These are phyloP conservation scores for Parmales sp. DNA, from an alignment of 108 stramenopile genomes.

Conservation along the genomic window DNA sequence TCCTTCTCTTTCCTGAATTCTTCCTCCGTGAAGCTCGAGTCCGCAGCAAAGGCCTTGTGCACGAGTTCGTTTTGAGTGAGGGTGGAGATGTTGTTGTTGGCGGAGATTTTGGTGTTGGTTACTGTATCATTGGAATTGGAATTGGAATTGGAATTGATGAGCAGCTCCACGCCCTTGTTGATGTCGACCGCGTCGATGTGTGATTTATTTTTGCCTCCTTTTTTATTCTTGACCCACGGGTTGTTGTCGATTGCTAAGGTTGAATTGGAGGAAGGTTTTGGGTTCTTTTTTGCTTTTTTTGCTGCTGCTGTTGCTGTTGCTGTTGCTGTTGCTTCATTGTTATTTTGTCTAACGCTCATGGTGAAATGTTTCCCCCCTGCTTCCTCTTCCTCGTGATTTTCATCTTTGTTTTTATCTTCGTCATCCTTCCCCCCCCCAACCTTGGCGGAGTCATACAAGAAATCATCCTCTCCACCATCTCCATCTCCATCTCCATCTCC, in stretches of 20 bases:
- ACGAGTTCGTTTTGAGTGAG: constrained; percentile 81
- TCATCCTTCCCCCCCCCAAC: constrained; percentile 27
- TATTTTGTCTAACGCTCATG: not conserved
- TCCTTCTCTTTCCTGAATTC: constrained; percentile 87
- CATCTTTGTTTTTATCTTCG: constrained; percentile 4
- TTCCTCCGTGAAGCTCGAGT: constrained; percentile 60
- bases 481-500: constrained; percentile 30
- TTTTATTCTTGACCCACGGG: not conserved
- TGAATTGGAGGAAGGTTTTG: too few species aligned
- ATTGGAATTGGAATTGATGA: not conserved
- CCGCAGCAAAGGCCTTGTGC: constrained; percentile 74
- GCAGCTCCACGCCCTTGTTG: not conserved
- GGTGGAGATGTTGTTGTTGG: constrained; percentile 9
- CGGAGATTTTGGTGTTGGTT: not conserved
- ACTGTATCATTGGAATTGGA: not conserved
- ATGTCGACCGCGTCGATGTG: not conserved
- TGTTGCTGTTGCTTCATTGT: constrained; percentile 12
- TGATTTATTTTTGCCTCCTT: not conserved
- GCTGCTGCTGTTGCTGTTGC: not conserved
- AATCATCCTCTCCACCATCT: constrained; percentile 21
- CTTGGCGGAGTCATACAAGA: constrained; percentile 13
- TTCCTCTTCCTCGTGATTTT: not conserved
- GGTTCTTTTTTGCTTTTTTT: constrained; percentile 3
- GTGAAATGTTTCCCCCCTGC: constrained; percentile 9
- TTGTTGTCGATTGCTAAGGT: not conserved